phyloP scores from a whole-genome alignment of 257 asterid species.

The Coffea eugenioides region DNA sequence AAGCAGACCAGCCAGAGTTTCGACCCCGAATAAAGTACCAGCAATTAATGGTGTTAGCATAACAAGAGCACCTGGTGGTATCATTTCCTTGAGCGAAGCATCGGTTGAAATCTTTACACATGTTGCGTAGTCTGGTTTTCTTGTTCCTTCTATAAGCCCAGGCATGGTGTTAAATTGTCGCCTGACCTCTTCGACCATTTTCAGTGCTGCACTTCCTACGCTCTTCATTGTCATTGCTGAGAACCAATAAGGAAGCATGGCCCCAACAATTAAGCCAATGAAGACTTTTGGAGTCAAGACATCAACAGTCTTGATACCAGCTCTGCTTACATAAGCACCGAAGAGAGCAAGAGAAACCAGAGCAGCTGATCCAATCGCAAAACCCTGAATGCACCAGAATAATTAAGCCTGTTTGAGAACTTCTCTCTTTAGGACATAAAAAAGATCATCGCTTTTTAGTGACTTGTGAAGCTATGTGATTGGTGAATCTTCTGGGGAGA shows the following conservation, averaged over 20 bases:
- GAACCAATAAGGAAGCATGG: conserved; percentile 95
- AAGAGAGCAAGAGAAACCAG: conserved; percentile 80
- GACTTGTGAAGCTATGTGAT: no score
- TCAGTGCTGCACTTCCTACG: conserved; percentile 84
- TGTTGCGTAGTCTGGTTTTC: conserved; percentile 81
- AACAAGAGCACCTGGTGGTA: conserved; percentile 91
- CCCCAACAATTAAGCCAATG: conserved; percentile 81
- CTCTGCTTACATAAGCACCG: conserved; percentile 94
- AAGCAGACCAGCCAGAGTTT: conserved; percentile 83
- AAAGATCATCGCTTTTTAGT: no score
- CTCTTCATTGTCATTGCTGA: conserved; percentile 98
- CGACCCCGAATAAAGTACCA: conserved; percentile 79
- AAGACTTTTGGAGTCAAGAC: conserved; percentile 84
- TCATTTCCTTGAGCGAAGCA: conserved; percentile 89
- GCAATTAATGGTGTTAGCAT: conserved; percentile 88
- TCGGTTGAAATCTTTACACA: conserved; percentile 89
- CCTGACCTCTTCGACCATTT: conserved; percentile 90
- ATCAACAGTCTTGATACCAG: conserved; percentile 61
- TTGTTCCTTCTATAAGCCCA: conserved; percentile 70
- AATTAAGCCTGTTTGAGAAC: no score
- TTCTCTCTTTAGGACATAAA: no score
- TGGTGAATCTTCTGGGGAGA: not conserved
- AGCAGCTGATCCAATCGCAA: conserved; percentile 91
- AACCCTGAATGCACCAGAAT: conserved; percentile 42
- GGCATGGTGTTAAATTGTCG: conserved; percentile 85